These are phyloP conservation scores for Grigorovia humatica DNA, from an alignment of 805 yeast species.

Conservation along the genomic window DNA sequence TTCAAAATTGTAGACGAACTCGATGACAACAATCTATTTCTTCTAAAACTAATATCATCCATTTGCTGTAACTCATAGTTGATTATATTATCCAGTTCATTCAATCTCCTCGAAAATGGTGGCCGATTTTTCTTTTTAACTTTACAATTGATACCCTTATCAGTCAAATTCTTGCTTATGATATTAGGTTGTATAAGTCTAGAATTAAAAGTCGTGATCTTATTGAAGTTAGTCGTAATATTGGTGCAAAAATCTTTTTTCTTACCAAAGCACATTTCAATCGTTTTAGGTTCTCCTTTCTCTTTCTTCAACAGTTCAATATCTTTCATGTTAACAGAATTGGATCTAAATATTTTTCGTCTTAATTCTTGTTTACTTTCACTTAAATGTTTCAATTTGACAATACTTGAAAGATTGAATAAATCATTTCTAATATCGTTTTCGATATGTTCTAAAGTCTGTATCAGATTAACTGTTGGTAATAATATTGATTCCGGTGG, in stretches of 20 bases:
- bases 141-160: too few species aligned
- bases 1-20: background rate
- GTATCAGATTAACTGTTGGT: background rate
- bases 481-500: background rate
- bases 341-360: constrained; percentile 6
- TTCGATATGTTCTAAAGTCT: background rate
- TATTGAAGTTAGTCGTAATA: background rate
- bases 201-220: background rate
- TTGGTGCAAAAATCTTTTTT: background rate
- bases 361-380: background rate
- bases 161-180: background rate
- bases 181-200: background rate
- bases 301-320: constrained; percentile 9
- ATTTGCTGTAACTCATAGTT: background rate
- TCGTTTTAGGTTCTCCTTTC: background rate
- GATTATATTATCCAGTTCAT: background rate
- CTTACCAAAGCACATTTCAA: background rate
- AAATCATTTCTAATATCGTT: background rate
- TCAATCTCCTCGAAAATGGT: background rate
- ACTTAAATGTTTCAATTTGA: background rate
- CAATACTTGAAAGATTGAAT: background rate
- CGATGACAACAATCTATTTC: background rate
- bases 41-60: background rate
- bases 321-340: constrained; percentile 13
- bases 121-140: background rate